Base-by-base conservation (phyloP, 2,329 filamentous ascomycete species). In the Claviceps sp. region DNA sequence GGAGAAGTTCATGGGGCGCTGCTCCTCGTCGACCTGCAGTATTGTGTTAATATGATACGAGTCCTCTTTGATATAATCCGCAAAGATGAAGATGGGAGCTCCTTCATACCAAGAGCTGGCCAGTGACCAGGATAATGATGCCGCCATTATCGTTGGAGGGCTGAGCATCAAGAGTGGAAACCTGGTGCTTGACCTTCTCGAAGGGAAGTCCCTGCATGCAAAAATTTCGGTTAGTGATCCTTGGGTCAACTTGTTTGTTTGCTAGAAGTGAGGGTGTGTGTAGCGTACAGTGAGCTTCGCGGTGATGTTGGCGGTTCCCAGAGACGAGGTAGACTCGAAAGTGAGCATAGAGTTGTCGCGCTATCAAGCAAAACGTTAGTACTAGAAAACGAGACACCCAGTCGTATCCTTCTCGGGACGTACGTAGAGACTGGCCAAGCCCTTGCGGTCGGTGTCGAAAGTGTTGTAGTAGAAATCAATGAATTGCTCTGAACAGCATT, bases 321-420 rank as follows among this genome's bases (percentile, higher is more conserved):
- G 74, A 55, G 79, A 69, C 14, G 84, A 81, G 45, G 73, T 61
- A 47, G 77, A 82, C 78, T 97, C 88, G 64, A 96, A 97, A 49
- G 91, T 96, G 70, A 97, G 77, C 86, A 95, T 95, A 48, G 93
- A 97, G 55, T 84, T 69, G 4, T 85, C 78, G 63, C 86, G 82
- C 88, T 95, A 60, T 63, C n/a, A 22, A 41, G 18, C 5, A 9
- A 38, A 0, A 34, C 46, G 45, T 54, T 56, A 57, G 56, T 47
- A 45, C 11, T 37, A 16, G 26, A 13, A 6, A 6, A 22, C 14
- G 20, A 22, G 37, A n/a, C 9, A 26, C 30, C 30, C 18, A 16
- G 37, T 40, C 37, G 37, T 20, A 40, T 37, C 30, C 41, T 30
- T n/a, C n/a, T 26, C 18, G 6, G n/a, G 30, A 62, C 86, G 65